A percentile compares a stretch with the other conserved stretches of the same genome.
These are phyloP conservation scores for Cubamyces lactineus DNA, from an alignment of 768 basidiomycete species.

Conservation along the genomic window DNA sequence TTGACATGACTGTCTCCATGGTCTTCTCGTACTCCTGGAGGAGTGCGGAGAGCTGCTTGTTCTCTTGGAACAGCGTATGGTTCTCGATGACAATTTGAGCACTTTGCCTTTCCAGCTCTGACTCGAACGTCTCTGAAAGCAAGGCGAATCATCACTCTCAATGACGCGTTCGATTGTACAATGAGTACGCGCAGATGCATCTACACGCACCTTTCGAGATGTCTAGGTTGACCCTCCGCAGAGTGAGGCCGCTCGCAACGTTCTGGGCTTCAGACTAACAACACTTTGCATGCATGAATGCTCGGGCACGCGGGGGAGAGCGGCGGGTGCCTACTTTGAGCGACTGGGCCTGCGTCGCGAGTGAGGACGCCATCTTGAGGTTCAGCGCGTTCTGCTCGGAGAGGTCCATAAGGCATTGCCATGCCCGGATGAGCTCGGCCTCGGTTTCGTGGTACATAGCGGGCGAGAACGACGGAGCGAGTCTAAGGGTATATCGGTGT, in stretches of 20 bases:
- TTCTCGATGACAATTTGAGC: slow-evolving; percentile 94
- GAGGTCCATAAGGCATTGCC: slow-evolving; percentile 81
- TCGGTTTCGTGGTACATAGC: slow-evolving; percentile 53
- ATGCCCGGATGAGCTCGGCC: slow-evolving; percentile 71
- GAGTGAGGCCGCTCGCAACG: slow-evolving; percentile 70
- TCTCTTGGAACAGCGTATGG: slow-evolving; percentile 89
- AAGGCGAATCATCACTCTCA: neutral
- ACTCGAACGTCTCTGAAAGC: slow-evolving; percentile 81
- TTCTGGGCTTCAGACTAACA: slow-evolving; percentile 75
- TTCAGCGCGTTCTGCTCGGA: slow-evolving; percentile 84
- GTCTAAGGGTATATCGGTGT: neutral
- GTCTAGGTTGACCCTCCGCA: slow-evolving; percentile 87
- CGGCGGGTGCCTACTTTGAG: slow-evolving; percentile 64
- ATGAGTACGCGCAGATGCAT: slow-evolving; percentile 39
- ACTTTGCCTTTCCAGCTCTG: slow-evolving; percentile 88
- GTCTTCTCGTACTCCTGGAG: slow-evolving; percentile 95
- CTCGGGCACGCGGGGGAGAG: slow-evolving; percentile 8
- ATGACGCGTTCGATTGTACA: slow-evolving; percentile 30
- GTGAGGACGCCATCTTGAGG: slow-evolving; percentile 67
- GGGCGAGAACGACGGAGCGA: neutral
- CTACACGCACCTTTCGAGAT: slow-evolving; percentile 73
- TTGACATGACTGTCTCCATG: slow-evolving; percentile 95
- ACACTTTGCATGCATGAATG: slow-evolving; percentile 18
- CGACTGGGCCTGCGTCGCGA: slow-evolving; percentile 68
- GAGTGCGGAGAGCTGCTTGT: slow-evolving; percentile 87